Evolutionary conservation across 768 basidiomycete species (phyloP), one percentile per base, ranked within the genome.

Genomic region (Mycena maculata): DNA sequence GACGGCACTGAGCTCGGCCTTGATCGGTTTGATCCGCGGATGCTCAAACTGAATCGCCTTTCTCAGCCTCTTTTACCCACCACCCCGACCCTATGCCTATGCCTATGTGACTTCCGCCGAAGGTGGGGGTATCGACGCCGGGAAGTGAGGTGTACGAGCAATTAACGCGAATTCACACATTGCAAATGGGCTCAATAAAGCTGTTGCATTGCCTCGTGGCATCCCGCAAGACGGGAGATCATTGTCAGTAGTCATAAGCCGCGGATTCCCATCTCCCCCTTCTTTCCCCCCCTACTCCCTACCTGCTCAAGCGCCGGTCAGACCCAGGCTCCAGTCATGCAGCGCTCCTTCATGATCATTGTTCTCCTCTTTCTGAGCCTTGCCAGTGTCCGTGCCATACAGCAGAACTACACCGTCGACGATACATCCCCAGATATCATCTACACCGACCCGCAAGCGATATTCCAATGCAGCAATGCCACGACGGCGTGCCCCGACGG

Each of bases 391-490:
- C 42, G 44, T 36, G 57, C 57, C 45, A 22, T 18, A 11, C 57
- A 6, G 57, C 57, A 58, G 45, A 58, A 58, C 57, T 33, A 5
- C 30, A 45, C 57, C 4, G 44, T 58, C 28, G 57, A 58, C 45
- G 57, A 58, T 47, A 47, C 57, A n/a, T 58, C 57, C 12, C n/a
- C 41, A 22, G 57, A 58, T 36, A 47, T 58, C 31, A 11, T 45
- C 57, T 58, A 58, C 44, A 28, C 20, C 30, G n/a, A n/a, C n/a
- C n/a, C n/a, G n/a, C 18, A 3, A 11, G 28, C 41, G 45, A 39
- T 22, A 45, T 58, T 58, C 57, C 44, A 58, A 31, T 58, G 57
- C 57, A 47, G 47, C 45, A n/a, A n/a, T n/a, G n/a, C n/a, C n/a
- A 31, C 55, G 23, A 44, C 57, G 10, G 10, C 54, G 25, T 56